Conservation (phyloP, 805 yeast species). For the Candida cerambycidarum region DNA sequence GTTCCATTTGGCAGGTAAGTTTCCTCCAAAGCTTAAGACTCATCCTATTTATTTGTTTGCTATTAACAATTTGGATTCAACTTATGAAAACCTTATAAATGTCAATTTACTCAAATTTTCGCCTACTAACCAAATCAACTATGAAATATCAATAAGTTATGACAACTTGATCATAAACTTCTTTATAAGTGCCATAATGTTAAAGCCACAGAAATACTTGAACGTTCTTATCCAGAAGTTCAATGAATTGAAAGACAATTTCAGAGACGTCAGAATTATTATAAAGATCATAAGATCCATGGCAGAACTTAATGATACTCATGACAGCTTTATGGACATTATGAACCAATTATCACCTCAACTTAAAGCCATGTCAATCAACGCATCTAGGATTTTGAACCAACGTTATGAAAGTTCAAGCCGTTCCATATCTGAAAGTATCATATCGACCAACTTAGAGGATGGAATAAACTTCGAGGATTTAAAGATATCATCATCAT, state of each 20-base stretch:
- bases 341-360: slow-evolving; percentile 25
- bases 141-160: slow-evolving; percentile 17
- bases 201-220: slow-evolving; percentile 33
- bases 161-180: slow-evolving; percentile 27
- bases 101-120: slow-evolving; percentile 15
- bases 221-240: slow-evolving; percentile 24
- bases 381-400: slow-evolving; percentile 24
- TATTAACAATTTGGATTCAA: slow-evolving; percentile 30
- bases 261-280: slow-evolving; percentile 24
- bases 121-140: background rate
- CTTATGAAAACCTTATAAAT: slow-evolving; percentile 23
- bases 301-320: slow-evolving; percentile 25
- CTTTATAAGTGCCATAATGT: slow-evolving; percentile 34
- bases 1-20: slow-evolving; percentile 35
- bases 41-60: slow-evolving; percentile 34
- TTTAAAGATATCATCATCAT: slow-evolving; percentile 10
- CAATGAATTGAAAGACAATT: slow-evolving; percentile 21
- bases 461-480: slow-evolving; percentile 13
- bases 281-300: slow-evolving; percentile 33
- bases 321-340: slow-evolving; percentile 20
- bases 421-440: slow-evolving; percentile 16
- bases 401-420: slow-evolving; percentile 19
- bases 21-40: slow-evolving; percentile 18
- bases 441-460: slow-evolving; percentile 11
- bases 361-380: slow-evolving; percentile 27